Evolutionary conservation across 345 rosid species (phyloP), one percentile per base, ranked within the genome.

Genomic region (Citrus trifoliata): DNA sequence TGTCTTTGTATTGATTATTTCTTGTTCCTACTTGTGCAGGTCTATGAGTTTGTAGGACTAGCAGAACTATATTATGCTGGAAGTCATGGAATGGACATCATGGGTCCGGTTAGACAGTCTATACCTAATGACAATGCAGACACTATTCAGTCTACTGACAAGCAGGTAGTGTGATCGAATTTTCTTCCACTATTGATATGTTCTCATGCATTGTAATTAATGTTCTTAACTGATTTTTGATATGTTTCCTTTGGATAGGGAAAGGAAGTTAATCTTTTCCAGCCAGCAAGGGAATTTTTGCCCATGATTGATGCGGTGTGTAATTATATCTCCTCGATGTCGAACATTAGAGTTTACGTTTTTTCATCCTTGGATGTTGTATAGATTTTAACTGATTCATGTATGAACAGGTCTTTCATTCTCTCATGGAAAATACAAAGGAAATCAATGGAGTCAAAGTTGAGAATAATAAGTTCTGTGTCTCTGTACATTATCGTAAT

Each of bases 71-170:
- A 94, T 65, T 96, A 96, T 28, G 99, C 98, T 3, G 99, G 99
- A 70, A 96, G 99, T 82, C 99, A 96, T 21, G 99, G 99, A 24
- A 96, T 96, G 99, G 99, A 96, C 84, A 96, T 96, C 38, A 78
- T 89, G 89, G 86, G 97, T 67, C 98, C 99, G 53, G 88, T 87
- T 72, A 87, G 81, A 78, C 88, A 86, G 71, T 84, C 86, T 65
- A 61, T 81, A 33, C 75, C 82, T 37, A 81, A 82, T 67, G 81
- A 86, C 72, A 82, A 85, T 64, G 72, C 82, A 25, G 84, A 87
- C 74, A 80, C 86, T 77, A 80, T 88, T 69, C 73, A 75, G 67
- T 90, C 90, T 55, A 85, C 82, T 32, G 91, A 86, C 79, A 83
- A 84, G 78, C 83, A 91, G 97, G 98, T 95, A 67, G n/a, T 2